Conservation (phyloP, 345 rosid genomes). For the Dimocarpus longan region DNA sequence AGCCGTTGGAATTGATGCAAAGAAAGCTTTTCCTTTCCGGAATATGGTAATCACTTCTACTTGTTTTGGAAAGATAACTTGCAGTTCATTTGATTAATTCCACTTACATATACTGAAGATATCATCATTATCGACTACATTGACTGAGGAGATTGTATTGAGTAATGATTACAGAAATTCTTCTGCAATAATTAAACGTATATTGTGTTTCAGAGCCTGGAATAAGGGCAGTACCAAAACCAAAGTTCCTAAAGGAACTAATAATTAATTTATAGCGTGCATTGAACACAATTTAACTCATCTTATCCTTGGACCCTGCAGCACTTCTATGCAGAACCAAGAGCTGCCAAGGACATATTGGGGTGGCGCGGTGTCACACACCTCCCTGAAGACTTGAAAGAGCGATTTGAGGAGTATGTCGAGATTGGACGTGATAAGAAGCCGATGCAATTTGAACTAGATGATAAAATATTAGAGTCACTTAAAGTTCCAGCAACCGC, state of each 20-base stretch:
- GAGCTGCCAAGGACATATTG: conserved; percentile 86
- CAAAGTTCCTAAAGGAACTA: no score
- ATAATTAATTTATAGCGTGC: neutral
- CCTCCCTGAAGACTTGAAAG: conserved; percentile 86
- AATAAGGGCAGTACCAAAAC: no score
- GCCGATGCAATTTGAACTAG: conserved; percentile 69
- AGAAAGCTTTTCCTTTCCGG: conserved; percentile 94
- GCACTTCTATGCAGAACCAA: conserved; percentile 95
- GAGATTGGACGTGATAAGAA: conserved; percentile 87
- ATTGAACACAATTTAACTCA: neutral
- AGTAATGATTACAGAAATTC: no score
- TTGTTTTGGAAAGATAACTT: no score
- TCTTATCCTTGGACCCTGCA: conserved; percentile 36
- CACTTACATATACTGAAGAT: no score
- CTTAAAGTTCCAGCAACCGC: conserved; percentile 71
- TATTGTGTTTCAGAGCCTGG: no score
- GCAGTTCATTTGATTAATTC: no score
- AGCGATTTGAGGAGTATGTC: conserved; percentile 72
- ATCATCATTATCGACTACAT: no score
- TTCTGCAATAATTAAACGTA: no score
- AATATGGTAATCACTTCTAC: conserved; percentile 58
- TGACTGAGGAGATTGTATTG: no score
- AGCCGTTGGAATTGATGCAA: conserved; percentile 76
- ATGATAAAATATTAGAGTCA: conserved; percentile 78
- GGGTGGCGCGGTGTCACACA: conserved; percentile 74